Evolutionary conservation across 192 early-diverging fungal genomes (phyloP), one percentile per base, ranked within the genome.

Genomic region (Coemansia sp.): DNA sequence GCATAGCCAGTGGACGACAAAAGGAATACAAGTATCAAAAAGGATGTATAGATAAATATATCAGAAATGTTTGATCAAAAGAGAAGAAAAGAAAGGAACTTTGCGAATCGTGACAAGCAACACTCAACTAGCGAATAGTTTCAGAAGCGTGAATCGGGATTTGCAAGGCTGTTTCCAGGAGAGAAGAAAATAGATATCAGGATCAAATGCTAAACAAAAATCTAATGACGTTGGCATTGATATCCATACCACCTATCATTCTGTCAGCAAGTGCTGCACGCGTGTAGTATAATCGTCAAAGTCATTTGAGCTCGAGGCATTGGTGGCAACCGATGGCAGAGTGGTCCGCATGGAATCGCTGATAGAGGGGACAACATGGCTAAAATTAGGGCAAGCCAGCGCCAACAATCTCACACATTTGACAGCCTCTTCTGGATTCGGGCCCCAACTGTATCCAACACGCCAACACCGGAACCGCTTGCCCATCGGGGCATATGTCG

Each of bases 391-490:
- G 26, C 52, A 55, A 5, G 28, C 28, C 10, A 55, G 21, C 6
- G 21, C 3, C 21, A 50, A 19, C 49, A 50, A 50, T 19, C 26
- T 21, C 19, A 26, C 49, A 50, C 49, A 50, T 50, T n/a, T 50
- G 19, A 50, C 19, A 3, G 49, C 49, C 21, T 50, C 49, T 26
- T 19, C 49, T 19, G 49, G 7, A 26, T 50, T 26, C 11, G 7
- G 49, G 21, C 49, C 49, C 49, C 49, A 50, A 9, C 19, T 50
- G 19, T 50, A 50, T 19, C 49, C 49, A 26, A 50, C 49, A 30
- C 28, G 52, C 52, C 52, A 55, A 28, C 52, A 55, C 28, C 52
- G 52, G 13, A 55, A 55, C 28, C 52, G 52, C 52, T 30, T 14
- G 28, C 52, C 52, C 28, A 55, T 55, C 14, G 52, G 52, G 23